Base-by-base conservation (phyloP, 2,329 filamentous ascomycete genomes). In the Grosmannia penicillata region DNA sequence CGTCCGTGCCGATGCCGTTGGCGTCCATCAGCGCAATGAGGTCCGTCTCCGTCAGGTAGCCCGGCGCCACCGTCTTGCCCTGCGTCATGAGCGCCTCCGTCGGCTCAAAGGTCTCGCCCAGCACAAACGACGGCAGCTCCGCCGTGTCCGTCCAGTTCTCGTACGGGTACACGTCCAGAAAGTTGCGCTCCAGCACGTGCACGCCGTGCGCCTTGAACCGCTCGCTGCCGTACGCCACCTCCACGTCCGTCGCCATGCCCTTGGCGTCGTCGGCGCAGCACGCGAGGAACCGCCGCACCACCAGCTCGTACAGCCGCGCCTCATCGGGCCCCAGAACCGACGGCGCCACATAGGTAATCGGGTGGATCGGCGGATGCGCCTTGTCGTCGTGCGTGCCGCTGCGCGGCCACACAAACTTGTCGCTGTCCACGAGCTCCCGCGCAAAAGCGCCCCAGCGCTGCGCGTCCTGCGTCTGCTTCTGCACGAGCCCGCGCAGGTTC, bases 1-100 rank as follows among this genome's bases (percentile, higher is more conserved):
- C 91, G 61, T 98, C 91, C 9, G 91, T 98, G 11, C 91, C 91
- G 46, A 98, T 98, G 3, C 91, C 91, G 54, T 98, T 98, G 32
- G 85, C 87, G 60, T 98, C 91, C 91, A 98, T 98, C 10, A 98
- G 70, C 4, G 81, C 82, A 53, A 98, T 94, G 21, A 98, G 67
- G 54, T 98, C 91, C 1, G 91, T 87, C 55, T 98, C 91, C 0
- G 91, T 96, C 23, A 98, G 68, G 54, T 93, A 95, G 18, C 70
- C 74, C 1, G 91, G 91, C 11, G 87, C 67, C 1, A 70, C 73
- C 0, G 91, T 98, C 57, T 93, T 82, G n/a, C 91, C 89, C 49
- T 96, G 86, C 1, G 74, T 78, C 60, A 98, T 85, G 49, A 81
- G 76, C 4, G 86, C 89, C 59, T 95, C 87, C 1, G 78, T 83